Evolutionary conservation across 805 yeast species (phyloP).

Genomic region (Saccharomycopsis sp.): DNA sequence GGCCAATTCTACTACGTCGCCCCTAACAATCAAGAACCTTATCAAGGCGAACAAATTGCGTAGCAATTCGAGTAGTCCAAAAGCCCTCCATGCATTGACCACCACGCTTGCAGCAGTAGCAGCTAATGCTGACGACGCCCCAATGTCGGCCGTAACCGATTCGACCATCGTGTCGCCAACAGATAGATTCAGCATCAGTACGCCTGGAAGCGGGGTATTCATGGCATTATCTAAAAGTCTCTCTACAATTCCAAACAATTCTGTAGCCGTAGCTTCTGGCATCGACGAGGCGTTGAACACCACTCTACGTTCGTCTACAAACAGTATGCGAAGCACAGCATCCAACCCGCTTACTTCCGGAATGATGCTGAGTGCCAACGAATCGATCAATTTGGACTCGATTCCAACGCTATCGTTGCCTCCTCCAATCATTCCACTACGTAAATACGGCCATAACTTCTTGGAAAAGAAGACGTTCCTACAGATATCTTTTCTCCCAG

Average conservation of each 20-base stretch:
- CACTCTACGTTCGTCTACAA: neutral
- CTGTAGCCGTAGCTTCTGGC: too few species aligned
- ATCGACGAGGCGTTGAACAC: neutral
- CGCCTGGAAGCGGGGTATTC: neutral
- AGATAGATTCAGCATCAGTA: neutral
- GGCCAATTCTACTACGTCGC: conserved; percentile 5
- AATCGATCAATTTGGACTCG: conserved; percentile 45
- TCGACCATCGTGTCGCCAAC: neutral
- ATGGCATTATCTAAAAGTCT: neutral
- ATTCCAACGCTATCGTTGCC: conserved; percentile 91
- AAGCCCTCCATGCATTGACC: neutral
- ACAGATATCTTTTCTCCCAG: conserved; percentile 55
- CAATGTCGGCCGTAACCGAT: neutral
- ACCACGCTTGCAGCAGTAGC: neutral
- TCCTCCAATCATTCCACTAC: conserved; percentile 90
- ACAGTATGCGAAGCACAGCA: conserved; percentile 9
- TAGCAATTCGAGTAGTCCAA: neutral
- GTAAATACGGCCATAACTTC: conserved; percentile 94
- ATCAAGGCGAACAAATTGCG: neutral
- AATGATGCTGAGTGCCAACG: conserved; percentile 17
- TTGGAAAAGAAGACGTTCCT: conserved; percentile 83
- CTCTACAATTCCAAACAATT: neutral
- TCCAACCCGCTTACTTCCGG: conserved; percentile 2
- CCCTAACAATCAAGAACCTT: conserved; percentile 11
- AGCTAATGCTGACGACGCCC: neutral